Evolutionary conservation across 768 basidiomycete species (phyloP).

Genomic region (Leccinum arenicola): DNA sequence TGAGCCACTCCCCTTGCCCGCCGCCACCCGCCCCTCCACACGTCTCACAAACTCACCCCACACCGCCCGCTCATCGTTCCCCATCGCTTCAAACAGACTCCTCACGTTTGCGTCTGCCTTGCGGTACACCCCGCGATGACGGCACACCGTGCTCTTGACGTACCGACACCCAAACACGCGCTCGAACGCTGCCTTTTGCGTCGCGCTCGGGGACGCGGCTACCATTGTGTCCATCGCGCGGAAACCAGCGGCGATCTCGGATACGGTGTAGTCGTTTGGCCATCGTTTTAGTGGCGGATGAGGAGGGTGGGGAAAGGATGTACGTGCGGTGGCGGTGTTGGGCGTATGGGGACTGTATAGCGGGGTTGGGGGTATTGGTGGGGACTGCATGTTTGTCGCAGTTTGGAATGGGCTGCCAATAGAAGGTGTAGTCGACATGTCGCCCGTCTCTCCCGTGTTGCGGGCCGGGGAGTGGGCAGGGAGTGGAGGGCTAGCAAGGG

Average conservation of each 20-base stretch:
- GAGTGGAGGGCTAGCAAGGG: constrained; percentile 21
- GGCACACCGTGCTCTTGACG: constrained; percentile 71
- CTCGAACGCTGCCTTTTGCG: constrained; percentile 66
- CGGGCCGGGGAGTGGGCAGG: constrained; percentile 10
- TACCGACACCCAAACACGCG: constrained; percentile 69
- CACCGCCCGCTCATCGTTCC: constrained; percentile 52
- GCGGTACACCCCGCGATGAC: constrained; percentile 67
- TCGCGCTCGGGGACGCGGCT: constrained; percentile 40
- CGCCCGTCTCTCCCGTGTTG: constrained; percentile 14
- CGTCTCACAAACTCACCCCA: constrained; percentile 70
- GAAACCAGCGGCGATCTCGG: constrained; percentile 62
- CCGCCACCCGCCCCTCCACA: constrained; percentile 48
- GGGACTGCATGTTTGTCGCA: constrained; percentile 15
- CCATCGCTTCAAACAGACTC: constrained; percentile 53
- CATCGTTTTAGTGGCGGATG: constrained; percentile 69
- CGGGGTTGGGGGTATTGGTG: constrained; percentile 15
- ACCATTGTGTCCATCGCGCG: constrained; percentile 44
- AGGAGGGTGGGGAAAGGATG: constrained; percentile 48
- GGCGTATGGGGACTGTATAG: constrained; percentile 25
- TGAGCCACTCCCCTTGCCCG: constrained; percentile 25
- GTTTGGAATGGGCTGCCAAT: constrained; percentile 16
- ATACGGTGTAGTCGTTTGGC: constrained; percentile 75
- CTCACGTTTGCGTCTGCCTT: constrained; percentile 48
- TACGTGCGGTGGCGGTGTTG: constrained; percentile 18
- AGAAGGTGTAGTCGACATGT: constrained; percentile 13